phyloP scores from a whole-genome alignment of 140 eudicot species.

The Oenanthe javanica region DNA sequence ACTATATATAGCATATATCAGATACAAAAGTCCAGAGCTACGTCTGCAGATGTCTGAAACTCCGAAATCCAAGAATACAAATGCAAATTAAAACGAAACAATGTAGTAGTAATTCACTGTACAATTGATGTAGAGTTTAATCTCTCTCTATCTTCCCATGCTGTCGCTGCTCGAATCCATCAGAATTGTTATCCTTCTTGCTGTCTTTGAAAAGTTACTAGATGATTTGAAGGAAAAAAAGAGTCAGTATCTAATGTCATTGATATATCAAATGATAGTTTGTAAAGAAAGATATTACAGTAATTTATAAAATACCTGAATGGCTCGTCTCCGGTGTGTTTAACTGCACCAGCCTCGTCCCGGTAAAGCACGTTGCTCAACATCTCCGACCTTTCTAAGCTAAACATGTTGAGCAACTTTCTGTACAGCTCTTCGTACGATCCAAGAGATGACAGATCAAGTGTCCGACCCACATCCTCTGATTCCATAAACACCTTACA shows the following conservation, averaged over 20 bases:
- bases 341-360: slow-evolving; percentile 36
- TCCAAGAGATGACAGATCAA: slow-evolving; percentile 42
- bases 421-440: slow-evolving; percentile 57
- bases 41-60: slow-evolving; percentile 9
- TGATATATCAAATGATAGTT: background rate
- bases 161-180: slow-evolving; percentile 51
- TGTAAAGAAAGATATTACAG: background rate
- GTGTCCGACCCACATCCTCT: slow-evolving; percentile 58
- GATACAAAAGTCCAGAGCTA: background rate
- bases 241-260: background rate
- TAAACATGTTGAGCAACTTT: slow-evolving; percentile 51
- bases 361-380: slow-evolving; percentile 58
- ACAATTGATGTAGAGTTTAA: slow-evolving; percentile 22
- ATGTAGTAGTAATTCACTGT: slow-evolving; percentile 26
- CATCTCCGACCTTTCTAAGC: slow-evolving; percentile 50
- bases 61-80: slow-evolving; percentile 8
- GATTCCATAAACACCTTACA: slow-evolving; percentile 69
- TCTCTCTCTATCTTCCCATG: slow-evolving; percentile 34
- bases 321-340: slow-evolving; percentile 61
- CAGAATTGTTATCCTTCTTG: slow-evolving; percentile 62
- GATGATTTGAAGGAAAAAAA: slow-evolving; percentile 10
- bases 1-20: background rate
- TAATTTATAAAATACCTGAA: slow-evolving; percentile 42
- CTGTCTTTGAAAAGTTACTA: slow-evolving; percentile 68
- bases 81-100: slow-evolving; percentile 13